These are phyloP conservation scores for Globisporangium nodosum DNA, from an alignment of 352 stramenopile genomes.

Conservation along the genomic window DNA sequence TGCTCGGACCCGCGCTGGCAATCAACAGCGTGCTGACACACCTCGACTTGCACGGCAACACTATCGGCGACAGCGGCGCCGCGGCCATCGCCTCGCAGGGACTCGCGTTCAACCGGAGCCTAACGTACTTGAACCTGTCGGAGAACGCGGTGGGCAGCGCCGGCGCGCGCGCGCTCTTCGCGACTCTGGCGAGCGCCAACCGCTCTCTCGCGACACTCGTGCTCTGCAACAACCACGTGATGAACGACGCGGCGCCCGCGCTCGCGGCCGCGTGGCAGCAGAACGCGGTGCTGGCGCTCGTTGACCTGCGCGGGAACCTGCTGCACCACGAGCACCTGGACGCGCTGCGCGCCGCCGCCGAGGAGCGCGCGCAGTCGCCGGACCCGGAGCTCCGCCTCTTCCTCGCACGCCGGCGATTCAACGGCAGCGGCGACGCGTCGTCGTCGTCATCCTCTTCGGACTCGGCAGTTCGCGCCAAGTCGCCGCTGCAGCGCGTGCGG, in stretches of 20 bases:
- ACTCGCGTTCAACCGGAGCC: slow-evolving; percentile 30
- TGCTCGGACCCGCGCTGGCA: slow-evolving; percentile 36
- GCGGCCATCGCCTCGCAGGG: slow-evolving; percentile 32
- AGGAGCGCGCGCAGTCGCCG: slow-evolving; percentile 23
- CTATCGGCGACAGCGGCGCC: slow-evolving; percentile 33
- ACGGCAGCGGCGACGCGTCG: not conserved
- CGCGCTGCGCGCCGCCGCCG: slow-evolving; percentile 16
- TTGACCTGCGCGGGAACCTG: slow-evolving; percentile 58
- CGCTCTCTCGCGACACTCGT: slow-evolving; percentile 37
- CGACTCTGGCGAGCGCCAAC: slow-evolving; percentile 27
- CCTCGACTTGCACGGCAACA: slow-evolving; percentile 60
- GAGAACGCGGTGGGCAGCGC: slow-evolving; percentile 51
- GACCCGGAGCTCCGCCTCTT: slow-evolving; percentile 44
- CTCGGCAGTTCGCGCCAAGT: not conserved
- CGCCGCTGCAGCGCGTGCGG: slow-evolving; percentile 2
- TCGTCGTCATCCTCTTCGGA: not conserved
- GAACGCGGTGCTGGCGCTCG: slow-evolving; percentile 31
- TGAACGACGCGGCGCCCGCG: slow-evolving; percentile 37
- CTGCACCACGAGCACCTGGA: slow-evolving; percentile 35
- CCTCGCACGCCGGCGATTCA: slow-evolving; percentile 37
- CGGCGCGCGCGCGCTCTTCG: slow-evolving; percentile 45
- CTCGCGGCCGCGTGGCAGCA: slow-evolving; percentile 27
- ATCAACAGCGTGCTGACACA: slow-evolving; percentile 53
- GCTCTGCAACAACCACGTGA: slow-evolving; percentile 57
- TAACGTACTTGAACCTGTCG: slow-evolving; percentile 51